Evolutionary conservation across 73 alveolate species (phyloP), one percentile per base, ranked within the genome.

Genomic region (Stentor coeruleus): DNA sequence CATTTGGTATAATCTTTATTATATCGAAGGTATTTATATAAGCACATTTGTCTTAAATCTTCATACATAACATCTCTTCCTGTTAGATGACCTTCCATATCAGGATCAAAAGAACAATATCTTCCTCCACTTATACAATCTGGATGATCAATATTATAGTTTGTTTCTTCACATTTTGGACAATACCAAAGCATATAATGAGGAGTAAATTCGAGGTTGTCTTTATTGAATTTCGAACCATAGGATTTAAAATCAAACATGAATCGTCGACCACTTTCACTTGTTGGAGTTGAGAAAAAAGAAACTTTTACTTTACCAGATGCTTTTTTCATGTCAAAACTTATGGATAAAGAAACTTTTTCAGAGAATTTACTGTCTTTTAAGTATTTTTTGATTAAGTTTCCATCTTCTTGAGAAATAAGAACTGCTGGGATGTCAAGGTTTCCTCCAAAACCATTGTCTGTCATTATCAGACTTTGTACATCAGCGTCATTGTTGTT

Each of bases 341-440:
- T 86, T 39, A 83, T 77, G 20, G 83, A 41, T 38, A 80, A 74
- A 3, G 60, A 3, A 38, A 74, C 86, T 30, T 55, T 6, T 11
- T 49, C 20, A 6, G 6, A 59, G 33, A 3, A 31, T 37, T 57
- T 4, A 1, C 33, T 35, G 1, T 58, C 35, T 20, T 26, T 38
- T 35, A 91, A 38, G 89, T 41, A 95, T 42, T 91, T 82, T 42
- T 87, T 89, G 3, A 95, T 39, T 41, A 74, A 83, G 39, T 87
- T 35, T 1, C 99, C 99, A 39, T 93, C 98, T 3, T 55, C 76
- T 74, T 81, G 31, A 40, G 89, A 79, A 30, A 95, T 95, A 79
- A 95, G 77, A 82, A 88, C 86, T 33, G 96, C 74, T 0, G 99
- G 99, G 39, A 93, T 95, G 58, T 81, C 38, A 58, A 93, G 91